Evolutionary conservation across 2,329 filamentous ascomycete genomes (phyloP), one percentile per base, ranked within the genome.

Genomic region (Lachnellula suecica): DNA sequence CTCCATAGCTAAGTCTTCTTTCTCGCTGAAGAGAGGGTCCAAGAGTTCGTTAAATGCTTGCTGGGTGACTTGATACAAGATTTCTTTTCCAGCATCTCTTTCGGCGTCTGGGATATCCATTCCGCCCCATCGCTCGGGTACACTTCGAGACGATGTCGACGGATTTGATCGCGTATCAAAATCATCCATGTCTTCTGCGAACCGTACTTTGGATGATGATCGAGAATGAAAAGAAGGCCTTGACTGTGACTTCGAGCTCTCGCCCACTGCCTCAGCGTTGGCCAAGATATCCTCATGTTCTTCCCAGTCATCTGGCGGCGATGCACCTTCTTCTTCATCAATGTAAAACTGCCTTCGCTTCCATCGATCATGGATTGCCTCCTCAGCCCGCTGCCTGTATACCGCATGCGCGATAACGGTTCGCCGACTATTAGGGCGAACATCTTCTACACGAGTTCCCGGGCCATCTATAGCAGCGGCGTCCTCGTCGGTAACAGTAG

Each of bases 21-120:
- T 87, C 4, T 80, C 77, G 60, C 87, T 87, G 74, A 99, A 99
- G 0, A 99, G 77, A 1, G 85, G 80, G 65, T 97, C 90, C 0
- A 99, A 81, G 2, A 97, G 76, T 70, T 97, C 91, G 64, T 97
- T 97, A 72, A 96, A 90, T 0, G 91, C 88, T 69, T 96, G 88
- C 69, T 97, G 91, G 0, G 90, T 91, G 27, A 95, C 85, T 68
- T 96, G 89, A 65, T 96, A 97, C 1, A 97, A 74, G 4, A 97
- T 88, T 66, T 97, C 67, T 47, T 68, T 68, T 15, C 67, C 91
- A 5, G 90, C 85, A 67, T 96, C 91, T 53, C 81, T 81, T 68
- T 96, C 91, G 1, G 87, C 85, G 59, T 89, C 84, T 1, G 89
- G 88, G 15, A 95, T 85, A 47, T 91, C 88, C 68, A 89, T 86